Percentiles rank a stretch among this genome's conserved stretches.
phyloP scores from a whole-genome alignment of 2,329 filamentous ascomycete species.

The Lasiodiplodia gonubiensis region DNA sequence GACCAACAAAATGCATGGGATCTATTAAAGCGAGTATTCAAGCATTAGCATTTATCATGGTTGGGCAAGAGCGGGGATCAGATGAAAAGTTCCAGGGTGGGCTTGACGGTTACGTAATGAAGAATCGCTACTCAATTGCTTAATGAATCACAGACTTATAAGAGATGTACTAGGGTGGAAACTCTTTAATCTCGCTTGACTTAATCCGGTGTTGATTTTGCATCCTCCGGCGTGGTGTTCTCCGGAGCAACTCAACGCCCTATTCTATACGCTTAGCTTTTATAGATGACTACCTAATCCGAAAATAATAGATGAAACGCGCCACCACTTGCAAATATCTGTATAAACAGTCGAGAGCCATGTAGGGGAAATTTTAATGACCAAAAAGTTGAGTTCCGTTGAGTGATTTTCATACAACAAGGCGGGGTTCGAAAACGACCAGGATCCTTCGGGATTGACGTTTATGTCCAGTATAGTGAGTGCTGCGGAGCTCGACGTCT shows the following conservation, averaged over 20 bases:
- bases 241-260: not conserved
- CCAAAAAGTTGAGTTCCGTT: not conserved
- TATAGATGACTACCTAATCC: not conserved
- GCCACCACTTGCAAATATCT: not conserved
- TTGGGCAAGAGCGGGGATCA: too few relatives aligned
- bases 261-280: too few relatives aligned
- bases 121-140: too few relatives aligned
- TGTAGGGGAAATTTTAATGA: too few relatives aligned
- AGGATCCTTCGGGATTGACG: not conserved
- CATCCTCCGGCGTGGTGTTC: not conserved
- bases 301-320: not conserved
- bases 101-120: too few relatives aligned
- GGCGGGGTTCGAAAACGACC: not conserved
- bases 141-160: too few relatives aligned
- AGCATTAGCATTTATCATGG: too few relatives aligned
- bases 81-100: too few relatives aligned
- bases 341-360: not conserved
- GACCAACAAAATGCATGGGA: too few relatives aligned
- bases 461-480: not conserved
- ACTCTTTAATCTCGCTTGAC: too few relatives aligned
- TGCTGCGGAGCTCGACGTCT: constrained; percentile 5
- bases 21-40: too few relatives aligned
- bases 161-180: too few relatives aligned
- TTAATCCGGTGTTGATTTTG: constrained; percentile 6
- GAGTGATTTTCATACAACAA: not conserved